Evolutionary conservation across 2,329 filamentous ascomycete species (phyloP).

Genomic region (Epicoccum sorghinum): DNA sequence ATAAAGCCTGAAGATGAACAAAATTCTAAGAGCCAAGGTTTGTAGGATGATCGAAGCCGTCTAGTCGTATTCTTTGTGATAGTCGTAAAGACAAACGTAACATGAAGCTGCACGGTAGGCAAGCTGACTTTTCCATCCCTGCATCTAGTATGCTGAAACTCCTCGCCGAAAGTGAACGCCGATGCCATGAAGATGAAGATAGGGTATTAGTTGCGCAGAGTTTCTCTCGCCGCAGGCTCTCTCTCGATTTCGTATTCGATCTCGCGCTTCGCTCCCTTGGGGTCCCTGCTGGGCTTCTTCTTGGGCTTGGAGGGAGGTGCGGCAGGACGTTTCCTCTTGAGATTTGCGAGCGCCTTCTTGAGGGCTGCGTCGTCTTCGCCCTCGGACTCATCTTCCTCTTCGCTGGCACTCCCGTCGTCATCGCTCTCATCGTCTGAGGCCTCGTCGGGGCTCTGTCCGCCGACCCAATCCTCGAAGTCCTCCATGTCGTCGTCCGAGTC

Average conservation of each 20-base stretch:
- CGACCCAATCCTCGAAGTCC: slow-evolving; percentile 89
- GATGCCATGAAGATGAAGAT: slow-evolving; percentile 16
- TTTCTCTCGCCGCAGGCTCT: slow-evolving; percentile 54
- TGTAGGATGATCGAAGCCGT: background rate
- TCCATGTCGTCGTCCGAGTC: slow-evolving; percentile 70
- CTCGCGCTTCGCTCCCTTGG: slow-evolving; percentile 67
- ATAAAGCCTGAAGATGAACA: background rate
- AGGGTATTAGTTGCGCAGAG: slow-evolving; percentile 40
- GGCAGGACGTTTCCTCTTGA: slow-evolving; percentile 63
- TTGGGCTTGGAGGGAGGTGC: slow-evolving; percentile 60
- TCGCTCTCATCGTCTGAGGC: slow-evolving; percentile 64
- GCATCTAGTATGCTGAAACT: slow-evolving; percentile 18
- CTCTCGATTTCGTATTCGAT: slow-evolving; percentile 80
- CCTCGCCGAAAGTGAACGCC: slow-evolving; percentile 23
- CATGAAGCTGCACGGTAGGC: background rate
- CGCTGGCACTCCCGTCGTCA: slow-evolving; percentile 60
- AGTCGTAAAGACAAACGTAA: background rate
- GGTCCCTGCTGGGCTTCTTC: slow-evolving; percentile 58
- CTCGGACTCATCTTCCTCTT: slow-evolving; percentile 62
- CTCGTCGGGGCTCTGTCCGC: slow-evolving; percentile 66
- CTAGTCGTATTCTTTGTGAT: background rate
- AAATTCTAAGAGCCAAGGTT: too few relatives aligned
- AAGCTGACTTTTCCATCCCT: slow-evolving; percentile 15
- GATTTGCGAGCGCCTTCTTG: slow-evolving; percentile 60
- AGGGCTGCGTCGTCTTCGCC: slow-evolving; percentile 61